A percentile compares a stretch with the other conserved stretches of the same genome.
These are phyloP conservation scores for Macrolepiota fuliginosa DNA, from an alignment of 768 basidiomycete genomes.

Conservation along the genomic window DNA sequence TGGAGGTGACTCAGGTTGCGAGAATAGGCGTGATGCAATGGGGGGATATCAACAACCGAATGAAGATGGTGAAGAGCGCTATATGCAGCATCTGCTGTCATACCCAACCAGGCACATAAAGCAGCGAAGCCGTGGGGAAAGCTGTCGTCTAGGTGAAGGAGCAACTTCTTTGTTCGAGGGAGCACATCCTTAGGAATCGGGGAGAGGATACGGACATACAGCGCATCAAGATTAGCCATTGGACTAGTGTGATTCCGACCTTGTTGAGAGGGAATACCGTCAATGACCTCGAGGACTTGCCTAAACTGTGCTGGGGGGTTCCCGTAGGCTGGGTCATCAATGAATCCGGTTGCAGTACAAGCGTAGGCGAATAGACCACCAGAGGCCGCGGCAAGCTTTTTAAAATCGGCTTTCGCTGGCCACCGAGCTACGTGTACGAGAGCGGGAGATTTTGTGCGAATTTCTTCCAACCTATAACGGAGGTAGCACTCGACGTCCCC, in stretches of 20 bases:
- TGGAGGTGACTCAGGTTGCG: background rate
- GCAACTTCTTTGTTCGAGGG: background rate
- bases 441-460: background rate
- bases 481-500: background rate
- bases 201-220: constrained; percentile 7
- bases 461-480: background rate
- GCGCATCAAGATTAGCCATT: constrained; percentile 8
- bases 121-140: background rate
- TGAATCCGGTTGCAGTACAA: background rate
- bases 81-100: background rate
- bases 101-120: background rate
- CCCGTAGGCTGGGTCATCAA: background rate
- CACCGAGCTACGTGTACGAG: background rate
- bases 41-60: background rate
- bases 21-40: background rate
- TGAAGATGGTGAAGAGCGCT: background rate
- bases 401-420: background rate
- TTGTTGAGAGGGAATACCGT: background rate
- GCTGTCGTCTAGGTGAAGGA: background rate
- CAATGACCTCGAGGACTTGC: background rate
- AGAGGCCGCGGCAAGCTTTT: background rate
- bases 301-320: background rate
- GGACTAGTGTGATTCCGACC: background rate
- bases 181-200: background rate
- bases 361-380: background rate